Evolutionary conservation across 768 basidiomycete species (phyloP), one percentile per base, ranked within the genome.

Genomic region (Gautieria morchelliformis): DNA sequence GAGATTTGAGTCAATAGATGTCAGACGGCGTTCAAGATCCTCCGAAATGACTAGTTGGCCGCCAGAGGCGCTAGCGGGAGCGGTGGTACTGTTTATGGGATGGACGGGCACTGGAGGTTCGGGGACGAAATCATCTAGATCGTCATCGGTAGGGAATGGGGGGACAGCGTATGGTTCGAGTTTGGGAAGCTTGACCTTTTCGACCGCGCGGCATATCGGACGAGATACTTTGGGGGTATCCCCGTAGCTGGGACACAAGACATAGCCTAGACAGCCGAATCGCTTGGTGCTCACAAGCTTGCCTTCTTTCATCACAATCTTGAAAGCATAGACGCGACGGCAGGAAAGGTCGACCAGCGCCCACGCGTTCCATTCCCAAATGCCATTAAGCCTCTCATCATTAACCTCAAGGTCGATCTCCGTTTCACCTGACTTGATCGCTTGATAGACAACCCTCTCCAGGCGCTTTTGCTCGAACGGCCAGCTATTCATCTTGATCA

Each of bases 281-380:
- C 63, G 63, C 53, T 71, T 70, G 52, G 60, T 62, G 0, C 59
- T 45, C 2, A 65, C 66, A n/a, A 12, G 20, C 20, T 57, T 62
- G 15, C 64, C 67, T 61, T 72, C 67, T 17, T 65, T 63, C 30
- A 75, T 37, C 35, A 73, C 63, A 33, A 75, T 64, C 58, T 75
- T 75, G 66, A 75, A 69, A 2, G 71, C 74, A 46, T 75, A 75
- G 7, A 75, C 71, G 0, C 70, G 62, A 17, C 68, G 66, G 59
- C 73, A 75, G 14, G 71, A 72, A 27, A 71, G 66, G 53, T 75
- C 73, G 27, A 75, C 66, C 40, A 75, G 62, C 5, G 72, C 74
- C 65, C 65, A 75, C 3, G 68, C 69, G 1, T 63, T 62, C 74
- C 74, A 74, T 50, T 70, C 67, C 71, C 71, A 75, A 24, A 62